Percentiles rank a stretch among this genome's conserved stretches.
Conservation (phyloP, 371 early-diverging fungal species). For the Coemansia sp. region DNA sequence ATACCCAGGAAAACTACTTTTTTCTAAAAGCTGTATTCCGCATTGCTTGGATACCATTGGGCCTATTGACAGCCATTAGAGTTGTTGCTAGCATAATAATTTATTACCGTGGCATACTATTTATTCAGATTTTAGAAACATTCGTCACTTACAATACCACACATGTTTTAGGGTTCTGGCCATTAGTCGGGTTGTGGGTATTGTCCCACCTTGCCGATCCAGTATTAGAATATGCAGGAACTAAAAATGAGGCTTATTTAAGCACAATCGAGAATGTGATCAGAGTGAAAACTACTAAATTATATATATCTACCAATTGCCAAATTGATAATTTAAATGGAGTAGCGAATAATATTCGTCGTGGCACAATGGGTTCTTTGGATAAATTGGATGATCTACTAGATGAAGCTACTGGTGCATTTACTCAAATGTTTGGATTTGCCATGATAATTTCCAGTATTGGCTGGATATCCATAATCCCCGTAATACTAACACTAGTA, state of each 20-base stretch:
- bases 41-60: neutral
- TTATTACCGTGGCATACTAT: constrained; percentile 7
- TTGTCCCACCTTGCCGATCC: neutral
- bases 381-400: neutral
- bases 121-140: constrained; percentile 12
- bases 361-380: neutral
- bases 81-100: neutral
- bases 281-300: neutral
- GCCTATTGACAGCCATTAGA: neutral
- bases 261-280: neutral
- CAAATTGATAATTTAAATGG: neutral
- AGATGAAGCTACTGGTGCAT: neutral
- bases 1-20: too few relatives aligned
- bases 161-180: neutral
- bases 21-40: neutral
- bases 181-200: constrained; percentile 1
- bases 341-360: neutral
- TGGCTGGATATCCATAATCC: constrained; percentile 20
- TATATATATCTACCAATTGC: constrained; percentile 8
- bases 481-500: neutral
- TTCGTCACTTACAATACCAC: neutral
- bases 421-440: neutral
- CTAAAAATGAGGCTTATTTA: neutral
- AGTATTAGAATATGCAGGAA: constrained; percentile 4
- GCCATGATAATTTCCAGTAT: constrained; percentile 1